Conservation (phyloP, 2,329 filamentous ascomycete species). For the Trichoderma gracile region DNA sequence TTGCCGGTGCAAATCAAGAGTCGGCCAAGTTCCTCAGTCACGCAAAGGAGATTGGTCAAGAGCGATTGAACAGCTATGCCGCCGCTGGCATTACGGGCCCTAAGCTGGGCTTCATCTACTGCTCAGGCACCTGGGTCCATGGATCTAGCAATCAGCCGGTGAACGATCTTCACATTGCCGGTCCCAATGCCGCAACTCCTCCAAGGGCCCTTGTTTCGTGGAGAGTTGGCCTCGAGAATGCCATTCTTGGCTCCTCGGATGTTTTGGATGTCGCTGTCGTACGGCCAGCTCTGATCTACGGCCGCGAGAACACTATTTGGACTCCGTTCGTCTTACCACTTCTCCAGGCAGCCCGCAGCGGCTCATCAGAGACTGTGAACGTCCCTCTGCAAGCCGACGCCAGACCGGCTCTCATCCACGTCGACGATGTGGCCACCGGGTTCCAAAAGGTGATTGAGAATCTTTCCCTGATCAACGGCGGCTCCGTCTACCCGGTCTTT, state of each 20-base stretch:
- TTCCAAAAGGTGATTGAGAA: conserved; percentile 26
- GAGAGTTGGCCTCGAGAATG: conserved; percentile 25
- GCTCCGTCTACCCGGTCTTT: conserved; percentile 26
- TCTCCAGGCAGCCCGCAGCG: conserved; percentile 22
- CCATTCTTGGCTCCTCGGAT: conserved; percentile 16
- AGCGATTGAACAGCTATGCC: conserved; percentile 18
- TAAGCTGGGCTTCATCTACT: conserved; percentile 27
- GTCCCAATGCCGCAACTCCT: background rate
- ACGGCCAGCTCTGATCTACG: conserved; percentile 26
- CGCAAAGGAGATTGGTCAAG: conserved; percentile 18
- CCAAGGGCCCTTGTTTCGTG: conserved; percentile 19
- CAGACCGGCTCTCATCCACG: conserved; percentile 17
- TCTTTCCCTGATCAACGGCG: conserved; percentile 17
- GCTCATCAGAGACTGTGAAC: background rate
- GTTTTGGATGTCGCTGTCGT: conserved; percentile 26
- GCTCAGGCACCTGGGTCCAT: conserved; percentile 27
- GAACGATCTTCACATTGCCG: conserved; percentile 25
- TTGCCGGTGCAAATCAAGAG: conserved; percentile 20
- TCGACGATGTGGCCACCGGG: conserved; percentile 23
- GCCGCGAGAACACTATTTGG: conserved; percentile 26
- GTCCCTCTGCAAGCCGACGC: conserved; percentile 18
- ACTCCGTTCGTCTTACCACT: conserved; percentile 26
- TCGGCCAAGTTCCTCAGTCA: conserved; percentile 25
- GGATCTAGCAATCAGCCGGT: conserved; percentile 19
- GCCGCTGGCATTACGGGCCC: conserved; percentile 19